Base-by-base conservation (phyloP, 768 basidiomycete species). In the Chalciporus piperatus region DNA sequence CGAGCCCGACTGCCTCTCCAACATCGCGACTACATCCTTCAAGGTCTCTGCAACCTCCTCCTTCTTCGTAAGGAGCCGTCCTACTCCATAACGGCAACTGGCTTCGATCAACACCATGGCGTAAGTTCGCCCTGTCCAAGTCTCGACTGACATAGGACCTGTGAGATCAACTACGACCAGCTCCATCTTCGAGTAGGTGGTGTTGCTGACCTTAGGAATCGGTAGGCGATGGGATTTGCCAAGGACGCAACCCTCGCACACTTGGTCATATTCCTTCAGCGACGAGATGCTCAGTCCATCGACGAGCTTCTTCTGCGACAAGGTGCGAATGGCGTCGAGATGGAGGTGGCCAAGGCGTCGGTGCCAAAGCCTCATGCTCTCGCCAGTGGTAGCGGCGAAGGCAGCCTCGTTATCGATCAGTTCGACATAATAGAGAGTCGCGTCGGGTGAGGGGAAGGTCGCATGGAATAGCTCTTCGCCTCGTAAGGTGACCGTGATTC, bases 181-280 rank as follows among this genome's bases (percentile, higher is more conserved):
- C 41, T 50, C 62, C 40, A 65, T 57, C 20, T 57, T 46, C 1
- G 47, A 54, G 50, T 65, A 62, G 28, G 41, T 49, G 10, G 60
- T 61, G 51, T 54, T 47, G 28, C 71, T 64, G 46, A 67, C 58
- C 35, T 65, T 57, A 23, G 72, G 74, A 45, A 71, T 70, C 4
- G 66, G 53, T 5, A 45, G 45, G 7, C 63, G 59, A 16, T 68
- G 63, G 9, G 62, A 55, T 48, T 76, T 76, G 1, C 69, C 70
- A 39, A 65, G 52, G 41, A 74, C 60, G 55, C 73, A 76, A 9
- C 62, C 60, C 38, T 66, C 57, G 35, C 73, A 74, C 39, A 51
- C 20, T 3, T 51, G 32, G 27, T 62, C 54, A n/a, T 50, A 63
- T 1, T 56, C 57, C 41, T 33, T 42, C 6, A 56, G 49, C 11